A percentile compares a stretch with the other conserved stretches of the same genome.
Evolutionary conservation across 2,329 filamentous ascomycete genomes (phyloP).

Genomic region (Xylaria sp.): DNA sequence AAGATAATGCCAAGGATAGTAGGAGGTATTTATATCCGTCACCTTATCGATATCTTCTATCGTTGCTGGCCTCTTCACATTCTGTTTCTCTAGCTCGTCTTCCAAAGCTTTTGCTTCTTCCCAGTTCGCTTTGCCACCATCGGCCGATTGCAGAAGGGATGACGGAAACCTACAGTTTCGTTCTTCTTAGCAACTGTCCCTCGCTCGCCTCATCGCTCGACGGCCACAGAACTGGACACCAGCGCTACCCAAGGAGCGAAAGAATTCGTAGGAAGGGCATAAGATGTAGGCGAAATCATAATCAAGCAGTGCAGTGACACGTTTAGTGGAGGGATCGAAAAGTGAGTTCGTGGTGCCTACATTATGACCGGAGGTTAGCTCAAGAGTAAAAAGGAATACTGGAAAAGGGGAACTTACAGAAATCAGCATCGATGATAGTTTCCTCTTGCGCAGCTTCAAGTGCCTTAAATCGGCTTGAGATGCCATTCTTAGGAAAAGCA

Average conservation of each 20-base stretch:
- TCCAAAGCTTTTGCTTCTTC: conserved; percentile 23
- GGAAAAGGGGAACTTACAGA: conserved; percentile 9
- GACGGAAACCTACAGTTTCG: conserved; percentile 11
- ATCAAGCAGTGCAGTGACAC: conserved; percentile 23
- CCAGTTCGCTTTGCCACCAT: conserved; percentile 6
- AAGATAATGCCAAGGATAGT: not conserved
- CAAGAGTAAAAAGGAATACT: not conserved
- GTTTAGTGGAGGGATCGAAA: conserved; percentile 5
- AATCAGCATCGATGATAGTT: conserved; percentile 20
- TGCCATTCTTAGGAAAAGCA: conserved; percentile 7
- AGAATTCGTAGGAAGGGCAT: conserved; percentile 19
- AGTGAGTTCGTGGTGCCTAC: conserved; percentile 20
- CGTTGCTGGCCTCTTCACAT: conserved; percentile 3
- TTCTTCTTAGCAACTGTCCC: not conserved
- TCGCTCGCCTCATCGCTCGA: not conserved
- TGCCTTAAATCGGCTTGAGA: not conserved
- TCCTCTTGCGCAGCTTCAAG: not conserved
- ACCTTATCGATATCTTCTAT: conserved; percentile 16
- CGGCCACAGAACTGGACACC: conserved; percentile 17
- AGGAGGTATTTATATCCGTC: conserved; percentile 17
- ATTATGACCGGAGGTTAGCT: not conserved
- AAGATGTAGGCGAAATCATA: conserved; percentile 16
- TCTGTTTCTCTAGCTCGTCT: conserved; percentile 10
- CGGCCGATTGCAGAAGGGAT: not conserved
- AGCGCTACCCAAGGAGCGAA: conserved; percentile 8